Evolutionary conservation across 78 protist species (phyloP), one percentile per base, ranked within the genome.

Genomic region (Dictyostelium citrinum): DNA sequence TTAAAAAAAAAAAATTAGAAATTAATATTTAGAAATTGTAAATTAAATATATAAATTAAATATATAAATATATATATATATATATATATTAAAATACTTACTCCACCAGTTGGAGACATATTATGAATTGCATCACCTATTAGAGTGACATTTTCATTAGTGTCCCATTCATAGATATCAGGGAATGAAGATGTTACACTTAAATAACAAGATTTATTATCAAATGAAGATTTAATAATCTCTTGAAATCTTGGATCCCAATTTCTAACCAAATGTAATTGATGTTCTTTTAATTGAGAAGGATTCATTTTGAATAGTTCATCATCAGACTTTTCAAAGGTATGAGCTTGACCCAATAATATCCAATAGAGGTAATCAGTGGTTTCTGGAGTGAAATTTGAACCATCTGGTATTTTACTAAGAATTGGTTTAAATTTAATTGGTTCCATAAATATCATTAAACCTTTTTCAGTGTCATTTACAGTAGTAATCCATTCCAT

Each of bases 71-170:
- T n/a, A n/a, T n/a, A n/a, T n/a, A n/a, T n/a, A n/a, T n/a, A n/a
- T n/a, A n/a, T n/a, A n/a, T n/a, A n/a, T 45, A 9, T 49, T 16
- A 5, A 55, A 5, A 55, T 20, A 55, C 64, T 0, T 55, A 64
- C 72, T 9, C 90, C 90, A 33, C 90, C 90, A 22, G 81, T 68
- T 74, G 90, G 90, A 7, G 81, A 9, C 90, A 83, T 83, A 27
- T 45, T 24, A 33, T 83, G 90, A 22, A 45, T 35, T 31, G 81
- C 5, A n/a, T 83, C 90, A 49, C 90, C 90, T 0, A 83, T 10
- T 16, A 83, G 43, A n/a, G 90, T 83, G 0, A 83, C 45, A 37
- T 83, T 14, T 31, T 17, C 5, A 74, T 33, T 22, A 6, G 90
- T 46, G 39, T 83, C 90, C 90, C 90, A 83, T 74, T 68, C 29